Base-by-base conservation (phyloP, 805 yeast genomes). In the Hanseniaspora nectarophila region DNA sequence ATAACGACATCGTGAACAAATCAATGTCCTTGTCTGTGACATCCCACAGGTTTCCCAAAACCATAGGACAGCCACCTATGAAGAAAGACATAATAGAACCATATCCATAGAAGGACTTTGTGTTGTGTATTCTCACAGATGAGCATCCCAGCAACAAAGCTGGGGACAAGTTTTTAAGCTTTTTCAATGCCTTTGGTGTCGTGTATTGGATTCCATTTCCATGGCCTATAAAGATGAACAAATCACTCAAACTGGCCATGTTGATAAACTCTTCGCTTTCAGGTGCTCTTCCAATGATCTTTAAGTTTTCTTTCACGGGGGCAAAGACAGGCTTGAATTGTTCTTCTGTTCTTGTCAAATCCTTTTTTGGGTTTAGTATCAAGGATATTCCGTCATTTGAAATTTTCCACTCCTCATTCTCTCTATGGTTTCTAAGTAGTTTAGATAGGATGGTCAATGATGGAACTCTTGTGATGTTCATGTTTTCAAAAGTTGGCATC, bases 11-110 rank as follows among this genome's bases (percentile, higher is more conserved):
- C 23, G 86, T 82, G 58, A 89, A 87, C 58, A 73, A 74, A 65
- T 92, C 97, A 47, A 87, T 85, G 63, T 92, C 99, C 58, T 85
- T 88, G 65, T 92, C 97, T 0, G 97, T 92, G 4, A 92, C 97
- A 64, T 88, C 96, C 98, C 98, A 92, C 53, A 92, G 66, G 60
- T 86, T 87, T 0, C 86, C 96, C 34, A 92, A 67, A 1, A 87
- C 73, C 79, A 84, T 73, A 0, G 95, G 92, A 45, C 86, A 77
- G 0, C 95, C 95, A 21, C 88, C 92, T 9, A 76, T 68, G 26
- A 92, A 63, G 71, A 88, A 88, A 47, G 84, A 78, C 57, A 76
- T 74, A 0, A 87, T 75, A 2, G 90, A 83, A 1, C 97, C 95
- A 56, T 75, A 73, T 0, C 92, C 81, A 56, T 80, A 86, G 54